Base-by-base conservation (phyloP, 768 basidiomycete genomes). In the Leccinum obscurum region DNA sequence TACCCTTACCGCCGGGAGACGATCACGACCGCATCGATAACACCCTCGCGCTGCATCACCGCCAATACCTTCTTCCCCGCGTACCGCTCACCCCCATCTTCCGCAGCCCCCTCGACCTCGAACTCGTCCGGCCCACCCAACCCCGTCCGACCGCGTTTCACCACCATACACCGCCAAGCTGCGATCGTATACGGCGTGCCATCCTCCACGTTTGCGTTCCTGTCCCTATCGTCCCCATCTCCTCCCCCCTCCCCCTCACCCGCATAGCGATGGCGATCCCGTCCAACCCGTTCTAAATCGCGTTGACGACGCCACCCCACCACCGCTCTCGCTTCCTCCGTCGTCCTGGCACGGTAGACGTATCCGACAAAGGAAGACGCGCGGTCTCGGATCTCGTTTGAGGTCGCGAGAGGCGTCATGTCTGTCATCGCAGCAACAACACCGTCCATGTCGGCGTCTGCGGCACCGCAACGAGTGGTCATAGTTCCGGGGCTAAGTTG, bases 61-160 rank as follows among this genome's bases (percentile, higher is more conserved):
- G 81, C 84, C 63, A 90, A 70, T 30, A 91, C 78, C 61, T 79
- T 81, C 15, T 75, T 78, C 28, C 88, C 87, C 30, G 83, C 90
- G 80, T 85, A 88, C 64, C 82, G 82, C 74, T 93, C 93, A 5
- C 86, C 90, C 54, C 92, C 93, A 65, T 95, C 93, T 50, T 85
- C 83, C 64, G 77, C 81, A 2, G 85, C 89, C 4, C 79, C 77
- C 60, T 72, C 30, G 28, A 92, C 72, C 70, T 86, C 84, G 65
- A 93, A 94, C 67, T 94, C 92, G 28, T 89, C 89, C 3, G 86
- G 85, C 3, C 89, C 88, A 1, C 73, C 78, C 3, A 93, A 73
- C 1, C 92, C 92, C 3, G 81, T 85, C 52, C 76, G 78, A 3
- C 87, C 89, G 11, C 77, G 66, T 71, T 86, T 90, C 57, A 89